phyloP scores from a whole-genome alignment of 2,329 filamentous ascomycete species.

The Aureobasidium pullulans region DNA sequence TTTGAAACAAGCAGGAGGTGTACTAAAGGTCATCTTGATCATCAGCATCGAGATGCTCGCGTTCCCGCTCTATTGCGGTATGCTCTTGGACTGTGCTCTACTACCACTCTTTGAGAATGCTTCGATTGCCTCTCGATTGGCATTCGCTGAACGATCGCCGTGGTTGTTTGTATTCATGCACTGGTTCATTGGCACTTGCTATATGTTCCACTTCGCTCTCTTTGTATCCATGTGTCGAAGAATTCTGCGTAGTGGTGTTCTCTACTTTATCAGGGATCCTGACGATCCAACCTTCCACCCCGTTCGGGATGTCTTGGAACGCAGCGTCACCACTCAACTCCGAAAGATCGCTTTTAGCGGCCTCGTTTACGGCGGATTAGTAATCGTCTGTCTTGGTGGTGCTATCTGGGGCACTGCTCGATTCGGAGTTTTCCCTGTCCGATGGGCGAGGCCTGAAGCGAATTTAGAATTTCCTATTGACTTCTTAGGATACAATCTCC shows the following conservation, averaged over 20 bases:
- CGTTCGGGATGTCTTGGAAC: slow-evolving; percentile 90
- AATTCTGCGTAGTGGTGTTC: slow-evolving; percentile 88
- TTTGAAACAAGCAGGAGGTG: slow-evolving; percentile 87
- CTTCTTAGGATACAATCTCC: slow-evolving; percentile 90
- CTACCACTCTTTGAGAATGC: slow-evolving; percentile 81
- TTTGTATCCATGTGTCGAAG: slow-evolving; percentile 99
- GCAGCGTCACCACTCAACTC: slow-evolving; percentile 84
- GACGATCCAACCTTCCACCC: slow-evolving; percentile 98
- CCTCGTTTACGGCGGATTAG: slow-evolving; percentile 86
- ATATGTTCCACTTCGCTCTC: slow-evolving; percentile 99
- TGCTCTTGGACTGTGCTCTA: slow-evolving; percentile 80
- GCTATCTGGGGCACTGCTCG: slow-evolving; percentile 86
- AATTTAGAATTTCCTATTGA: slow-evolving; percentile 92
- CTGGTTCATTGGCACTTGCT: slow-evolving; percentile 97
- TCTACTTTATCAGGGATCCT: slow-evolving; percentile 97
- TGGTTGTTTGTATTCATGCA: slow-evolving; percentile 92
- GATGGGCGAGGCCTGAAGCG: slow-evolving; percentile 88
- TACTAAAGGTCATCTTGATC: slow-evolving; percentile 95
- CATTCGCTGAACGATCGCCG: slow-evolving; percentile 71
- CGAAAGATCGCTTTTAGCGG: slow-evolving; percentile 95
- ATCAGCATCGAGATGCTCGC: slow-evolving; percentile 99
- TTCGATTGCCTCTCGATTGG: slow-evolving; percentile 66
- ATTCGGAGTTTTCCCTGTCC: slow-evolving; percentile 74
- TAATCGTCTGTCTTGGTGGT: slow-evolving; percentile 86
- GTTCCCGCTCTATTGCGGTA: slow-evolving; percentile 90